Evolutionary conservation across 164 flowering plant genomes (phyloP), one percentile per base, ranked within the genome.

Genomic region (Chimonanthus salicifolius): DNA sequence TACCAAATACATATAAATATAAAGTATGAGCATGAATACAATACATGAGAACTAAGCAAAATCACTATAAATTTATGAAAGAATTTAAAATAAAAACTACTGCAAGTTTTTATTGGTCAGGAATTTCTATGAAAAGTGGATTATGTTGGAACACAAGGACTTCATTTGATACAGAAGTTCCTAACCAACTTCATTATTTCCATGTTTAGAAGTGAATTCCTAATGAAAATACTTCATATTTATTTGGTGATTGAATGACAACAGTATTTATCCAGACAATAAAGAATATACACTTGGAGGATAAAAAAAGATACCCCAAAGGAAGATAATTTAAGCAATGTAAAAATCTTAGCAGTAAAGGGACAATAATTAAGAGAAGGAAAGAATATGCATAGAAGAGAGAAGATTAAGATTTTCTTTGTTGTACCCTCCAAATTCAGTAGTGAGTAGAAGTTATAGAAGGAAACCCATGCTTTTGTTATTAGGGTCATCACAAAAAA

Each of bases 1-100:
- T 81, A 47, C 62, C 78, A 11, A 64, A 33, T 6, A 68, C 49
- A 65, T 65, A 44, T 46, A 33, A 33, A 33, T 33, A 49, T 18
- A 4, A n/a, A 8, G 10, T 68, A 43, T 47, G 47, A 9, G 70
- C 48, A 47, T 45, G 8, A 44, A 9, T 13, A 66, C 9, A 66
- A 44, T 10, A 45, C 48, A 66, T 46, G 8, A 16, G 45, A 65
- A 66, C 44, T n/a, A 46, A 45, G 45, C 16, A 51, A 9, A 49
- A 49, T 18, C 44, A 63, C 7, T 20, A 63, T 9, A 46, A 4
- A 66, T 66, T 66, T 46, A 33, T 16, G 16, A 54, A 9, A 10
- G 15, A 10, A 13, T 13, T 54, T 54, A 10, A 54, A 10, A 66
- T 0, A 66, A 9, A 6, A 43, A 33, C 9, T 13, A 11, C 11